phyloP scores from a whole-genome alignment of 2,329 filamentous ascomycete species.

The Penicillium aurantiogriseum region DNA sequence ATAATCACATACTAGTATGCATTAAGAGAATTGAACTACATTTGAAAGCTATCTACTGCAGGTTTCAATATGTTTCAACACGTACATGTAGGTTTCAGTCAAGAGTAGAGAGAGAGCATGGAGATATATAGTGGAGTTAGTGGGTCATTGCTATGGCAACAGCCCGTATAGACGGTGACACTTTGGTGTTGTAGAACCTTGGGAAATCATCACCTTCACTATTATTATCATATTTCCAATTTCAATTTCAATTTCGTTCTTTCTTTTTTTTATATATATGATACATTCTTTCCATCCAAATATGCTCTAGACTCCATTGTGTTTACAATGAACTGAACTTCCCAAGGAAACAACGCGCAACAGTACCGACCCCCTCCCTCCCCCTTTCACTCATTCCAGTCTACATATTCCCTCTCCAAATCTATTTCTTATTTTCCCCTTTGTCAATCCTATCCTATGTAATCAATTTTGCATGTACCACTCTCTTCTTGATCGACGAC shows the following conservation, averaged over 20 bases:
- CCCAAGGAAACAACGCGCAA: conserved; percentile 18
- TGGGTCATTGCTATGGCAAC: conserved; percentile 1
- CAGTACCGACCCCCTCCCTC: conserved; percentile 20
- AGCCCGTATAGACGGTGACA: neutral
- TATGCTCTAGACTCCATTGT: neutral
- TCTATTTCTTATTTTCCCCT: conserved; percentile 10
- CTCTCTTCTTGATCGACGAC: conserved; percentile 38
- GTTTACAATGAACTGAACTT: conserved; percentile 10
- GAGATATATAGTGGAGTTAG: neutral
- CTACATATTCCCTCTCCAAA: conserved; percentile 6
- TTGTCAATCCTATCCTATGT: conserved; percentile 11
- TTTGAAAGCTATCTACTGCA: neutral
- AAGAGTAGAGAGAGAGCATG: neutral
- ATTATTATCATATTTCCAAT: neutral
- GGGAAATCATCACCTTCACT: neutral
- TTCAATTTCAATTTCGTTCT: neutral
- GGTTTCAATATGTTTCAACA: neutral
- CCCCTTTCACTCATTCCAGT: conserved; percentile 10
- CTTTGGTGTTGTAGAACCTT: neutral
- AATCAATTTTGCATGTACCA: conserved; percentile 42
- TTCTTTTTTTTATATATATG: conserved; percentile 5
- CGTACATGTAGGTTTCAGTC: neutral
- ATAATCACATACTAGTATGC: neutral
- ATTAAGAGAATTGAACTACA: neutral
- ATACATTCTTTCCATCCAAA: conserved; percentile 1